phyloP scores from a whole-genome alignment of 83 land plant genomes.

The Diphasiastrum complanatum region DNA sequence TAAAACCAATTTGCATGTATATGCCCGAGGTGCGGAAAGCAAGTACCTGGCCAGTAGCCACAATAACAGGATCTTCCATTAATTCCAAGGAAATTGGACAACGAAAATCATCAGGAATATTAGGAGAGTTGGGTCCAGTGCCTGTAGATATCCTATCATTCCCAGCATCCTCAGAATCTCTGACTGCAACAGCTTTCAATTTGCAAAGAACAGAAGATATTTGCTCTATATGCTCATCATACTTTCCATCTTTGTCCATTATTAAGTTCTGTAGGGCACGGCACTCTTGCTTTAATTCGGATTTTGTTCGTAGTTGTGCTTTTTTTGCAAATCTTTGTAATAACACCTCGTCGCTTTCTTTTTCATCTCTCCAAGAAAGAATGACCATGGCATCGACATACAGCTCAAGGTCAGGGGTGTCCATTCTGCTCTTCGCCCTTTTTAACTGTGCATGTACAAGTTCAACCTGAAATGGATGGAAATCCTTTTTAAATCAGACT shows the following conservation, averaged over 20 bases:
- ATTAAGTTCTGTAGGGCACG: neutral
- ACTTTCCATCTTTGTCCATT: too few relatives aligned
- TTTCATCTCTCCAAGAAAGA: neutral
- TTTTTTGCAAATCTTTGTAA: neutral
- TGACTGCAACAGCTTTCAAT: too few relatives aligned
- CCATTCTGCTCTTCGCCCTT: neutral
- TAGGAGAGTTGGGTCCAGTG: neutral
- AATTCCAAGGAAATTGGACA: too few relatives aligned
- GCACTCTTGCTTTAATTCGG: neutral
- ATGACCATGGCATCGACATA: neutral
- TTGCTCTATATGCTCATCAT: too few relatives aligned
- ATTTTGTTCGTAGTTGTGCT: neutral
- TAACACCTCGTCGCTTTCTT: neutral
- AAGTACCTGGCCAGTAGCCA: slow-evolving; percentile 3
- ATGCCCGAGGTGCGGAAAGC: too few relatives aligned
- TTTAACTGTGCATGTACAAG: slow-evolving; percentile 2
- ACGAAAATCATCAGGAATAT: neutral
- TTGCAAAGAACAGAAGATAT: too few relatives aligned
- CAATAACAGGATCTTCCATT: slow-evolving; percentile 5
- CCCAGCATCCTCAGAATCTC: too few relatives aligned
- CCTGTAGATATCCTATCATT: neutral
- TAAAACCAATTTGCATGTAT: too few relatives aligned
- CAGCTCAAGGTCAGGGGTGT: too few relatives aligned
- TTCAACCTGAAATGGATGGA: neutral
- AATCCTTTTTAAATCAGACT: too few relatives aligned